Conservation (phyloP, 148 eudicot species). For the Polygonum aviculare region DNA sequence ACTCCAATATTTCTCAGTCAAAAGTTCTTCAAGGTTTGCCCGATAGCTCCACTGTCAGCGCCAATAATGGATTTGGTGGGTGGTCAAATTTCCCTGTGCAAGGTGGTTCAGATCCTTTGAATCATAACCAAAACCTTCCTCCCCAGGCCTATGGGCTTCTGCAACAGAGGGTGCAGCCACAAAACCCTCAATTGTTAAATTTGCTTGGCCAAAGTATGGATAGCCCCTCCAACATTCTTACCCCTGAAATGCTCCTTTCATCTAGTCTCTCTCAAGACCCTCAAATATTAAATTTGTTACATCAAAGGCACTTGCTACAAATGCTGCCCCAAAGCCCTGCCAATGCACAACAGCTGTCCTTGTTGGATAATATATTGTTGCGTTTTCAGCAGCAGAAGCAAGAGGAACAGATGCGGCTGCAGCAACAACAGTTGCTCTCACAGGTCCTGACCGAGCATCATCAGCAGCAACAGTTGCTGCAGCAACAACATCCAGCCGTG, state of each 20-base stretch:
- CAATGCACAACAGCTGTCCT: slow-evolving; percentile 47
- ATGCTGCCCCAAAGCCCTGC: slow-evolving; percentile 54
- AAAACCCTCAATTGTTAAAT: slow-evolving; percentile 37
- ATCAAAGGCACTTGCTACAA: slow-evolving; percentile 76
- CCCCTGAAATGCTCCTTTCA: slow-evolving; percentile 52
- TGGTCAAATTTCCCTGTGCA: slow-evolving; percentile 55
- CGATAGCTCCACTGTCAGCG: slow-evolving; percentile 39
- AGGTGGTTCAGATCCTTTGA: slow-evolving; percentile 44
- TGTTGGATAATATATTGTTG: slow-evolving; percentile 68
- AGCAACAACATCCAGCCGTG: slow-evolving; percentile 38
- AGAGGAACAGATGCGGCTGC: slow-evolving; percentile 70
- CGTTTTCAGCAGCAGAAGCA: slow-evolving; percentile 76
- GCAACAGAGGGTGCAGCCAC: slow-evolving; percentile 56
- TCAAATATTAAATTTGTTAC: slow-evolving; percentile 60
- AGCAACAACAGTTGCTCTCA: slow-evolving; percentile 70
- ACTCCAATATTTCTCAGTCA: slow-evolving; percentile 34
- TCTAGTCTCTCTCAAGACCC: slow-evolving; percentile 72
- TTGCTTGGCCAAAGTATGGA: slow-evolving; percentile 39
- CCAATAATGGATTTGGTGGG: slow-evolving; percentile 36
- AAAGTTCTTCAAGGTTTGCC: slow-evolving; percentile 61
- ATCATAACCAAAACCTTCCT: slow-evolving; percentile 44
- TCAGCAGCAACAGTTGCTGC: slow-evolving; percentile 27
- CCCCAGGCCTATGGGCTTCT: slow-evolving; percentile 50
- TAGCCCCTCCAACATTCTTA: slow-evolving; percentile 30
- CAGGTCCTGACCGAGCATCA: slow-evolving; percentile 64